These are phyloP conservation scores for Zygosaccharomyces pseudorouxii DNA, from an alignment of 805 yeast species.

Conservation along the genomic window DNA sequence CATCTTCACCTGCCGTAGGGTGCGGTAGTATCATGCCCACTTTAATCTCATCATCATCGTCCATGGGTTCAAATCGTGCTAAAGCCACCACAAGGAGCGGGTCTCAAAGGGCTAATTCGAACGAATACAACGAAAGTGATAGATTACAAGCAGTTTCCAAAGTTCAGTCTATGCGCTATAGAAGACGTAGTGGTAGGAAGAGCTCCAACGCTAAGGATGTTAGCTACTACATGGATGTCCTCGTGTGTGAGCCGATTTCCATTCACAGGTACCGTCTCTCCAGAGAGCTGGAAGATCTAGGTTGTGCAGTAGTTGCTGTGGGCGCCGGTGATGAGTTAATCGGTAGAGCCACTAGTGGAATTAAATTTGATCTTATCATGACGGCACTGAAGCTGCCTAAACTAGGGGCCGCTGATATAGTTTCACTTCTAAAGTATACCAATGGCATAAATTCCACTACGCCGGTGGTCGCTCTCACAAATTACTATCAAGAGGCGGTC, in stretches of 20 bases:
- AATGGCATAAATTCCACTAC: constrained; percentile 72
- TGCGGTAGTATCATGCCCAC: constrained; percentile 12
- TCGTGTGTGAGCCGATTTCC: constrained; percentile 85
- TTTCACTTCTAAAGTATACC: constrained; percentile 69
- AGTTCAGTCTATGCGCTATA: constrained; percentile 25
- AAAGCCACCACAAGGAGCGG: constrained; percentile 46
- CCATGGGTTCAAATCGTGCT: constrained; percentile 43
- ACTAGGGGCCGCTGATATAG: constrained; percentile 69
- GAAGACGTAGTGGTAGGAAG: constrained; percentile 30
- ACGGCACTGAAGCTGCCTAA: constrained; percentile 68
- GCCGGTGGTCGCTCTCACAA: constrained; percentile 71
- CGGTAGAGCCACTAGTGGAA: constrained; percentile 74
- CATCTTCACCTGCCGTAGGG: background rate
- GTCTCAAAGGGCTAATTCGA: constrained; percentile 20
- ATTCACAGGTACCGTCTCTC: constrained; percentile 66
- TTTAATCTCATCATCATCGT: constrained; percentile 46
- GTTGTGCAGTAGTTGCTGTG: constrained; percentile 76
- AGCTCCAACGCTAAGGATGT: constrained; percentile 24
- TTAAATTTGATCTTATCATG: constrained; percentile 77
- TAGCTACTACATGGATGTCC: constrained; percentile 50
- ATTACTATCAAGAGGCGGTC: constrained; percentile 62
- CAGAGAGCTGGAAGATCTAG: constrained; percentile 58
- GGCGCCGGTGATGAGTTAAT: constrained; percentile 78
- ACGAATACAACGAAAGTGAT: constrained; percentile 27
- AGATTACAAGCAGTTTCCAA: constrained; percentile 28